Evolutionary conservation across 2,329 filamentous ascomycete genomes (phyloP), one percentile per base, ranked within the genome.

Genomic region (Dactylellina sp.): DNA sequence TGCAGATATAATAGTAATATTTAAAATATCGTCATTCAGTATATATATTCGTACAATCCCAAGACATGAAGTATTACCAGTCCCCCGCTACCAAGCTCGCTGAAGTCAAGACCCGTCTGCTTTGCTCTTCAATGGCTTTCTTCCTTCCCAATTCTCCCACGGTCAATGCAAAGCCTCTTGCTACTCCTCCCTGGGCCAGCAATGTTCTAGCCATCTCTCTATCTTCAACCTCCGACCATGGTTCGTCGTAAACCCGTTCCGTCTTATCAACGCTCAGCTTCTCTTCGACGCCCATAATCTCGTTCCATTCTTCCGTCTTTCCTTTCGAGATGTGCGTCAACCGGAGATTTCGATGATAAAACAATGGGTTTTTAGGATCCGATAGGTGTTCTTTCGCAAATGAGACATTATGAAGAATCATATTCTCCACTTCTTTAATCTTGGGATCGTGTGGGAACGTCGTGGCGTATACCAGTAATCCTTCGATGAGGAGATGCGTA

Each of bases 231-330:
- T 53, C 50, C 18, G 28, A 28, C 61, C 61, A 74, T 7, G 70
- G 70, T 22, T 74, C 70, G 20, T 74, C 70, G 20, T 66, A 74
- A 32, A 74, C 70, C 24, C 70, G 61, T 24, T 74, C 70, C 4
- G 70, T 50, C 14, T 66, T 60, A 25, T 74, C 70, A 12, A 61
- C 16, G 12, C 59, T 61, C 2, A 25, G 20, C 11, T 66, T 56
- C 12, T 74, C 70, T 24, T 55, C 44, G 3, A 65, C 44, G 0
- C 70, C 70, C 70, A 74, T 74, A 24, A 55, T 20, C 5, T 50
- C 52, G 57, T 74, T 74, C 70, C 70, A 74, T 16, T 74, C 70
- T 2, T 56, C 56, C 2, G 52, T 44, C 20, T 74, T 74, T 22
- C 62, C 61, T n/a, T 55, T 44, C 14, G 70, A 74, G 5, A 74